Evolutionary conservation across 1,284 basidiomycete species (phyloP).

Genomic region (Leccinum pachyderme): DNA sequence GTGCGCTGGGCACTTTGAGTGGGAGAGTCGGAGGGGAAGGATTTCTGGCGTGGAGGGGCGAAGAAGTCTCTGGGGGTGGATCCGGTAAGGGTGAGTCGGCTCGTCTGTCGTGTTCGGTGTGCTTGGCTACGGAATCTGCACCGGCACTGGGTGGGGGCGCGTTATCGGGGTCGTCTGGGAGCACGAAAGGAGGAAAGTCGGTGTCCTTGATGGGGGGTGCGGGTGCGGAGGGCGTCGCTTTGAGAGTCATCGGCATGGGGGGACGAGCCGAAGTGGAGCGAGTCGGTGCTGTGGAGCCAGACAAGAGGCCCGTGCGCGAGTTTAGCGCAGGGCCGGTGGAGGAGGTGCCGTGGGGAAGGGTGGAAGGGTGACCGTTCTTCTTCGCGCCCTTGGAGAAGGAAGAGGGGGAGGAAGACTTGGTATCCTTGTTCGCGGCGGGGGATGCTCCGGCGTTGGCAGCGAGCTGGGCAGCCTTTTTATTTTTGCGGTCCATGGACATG

Average conservation of each 20-base stretch:
- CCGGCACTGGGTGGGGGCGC: neutral
- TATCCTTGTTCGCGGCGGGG: slow-evolving; percentile 31
- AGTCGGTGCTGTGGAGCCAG: slow-evolving; percentile 52
- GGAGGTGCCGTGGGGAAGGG: slow-evolving; percentile 9
- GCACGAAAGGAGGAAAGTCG: slow-evolving; percentile 70
- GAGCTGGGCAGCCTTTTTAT: slow-evolving; percentile 92
- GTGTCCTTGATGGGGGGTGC: slow-evolving; percentile 73
- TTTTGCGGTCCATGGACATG: slow-evolving; percentile 96
- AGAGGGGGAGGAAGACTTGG: slow-evolving; percentile 30
- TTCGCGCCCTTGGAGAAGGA: slow-evolving; percentile 33
- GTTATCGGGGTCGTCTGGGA: slow-evolving; percentile 49
- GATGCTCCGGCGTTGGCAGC: slow-evolving; percentile 50
- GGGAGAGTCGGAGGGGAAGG: slow-evolving; percentile 45
- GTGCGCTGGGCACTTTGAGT: slow-evolving; percentile 48
- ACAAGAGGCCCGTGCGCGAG: slow-evolving; percentile 48
- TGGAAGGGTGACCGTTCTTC: slow-evolving; percentile 32
- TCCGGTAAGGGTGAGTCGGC: slow-evolving; percentile 1
- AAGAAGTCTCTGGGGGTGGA: slow-evolving; percentile 3
- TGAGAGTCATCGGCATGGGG: slow-evolving; percentile 64
- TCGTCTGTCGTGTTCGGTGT: slow-evolving; percentile 7
- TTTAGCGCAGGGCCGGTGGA: slow-evolving; percentile 13
- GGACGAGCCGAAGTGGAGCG: slow-evolving; percentile 50
- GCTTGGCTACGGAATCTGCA: slow-evolving; percentile 4
- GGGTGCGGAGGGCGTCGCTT: slow-evolving; percentile 73
- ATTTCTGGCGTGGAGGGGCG: slow-evolving; percentile 19